Evolutionary conservation across 169 alveolate species (phyloP).

Genomic region (Eimeria zaria): DNA sequence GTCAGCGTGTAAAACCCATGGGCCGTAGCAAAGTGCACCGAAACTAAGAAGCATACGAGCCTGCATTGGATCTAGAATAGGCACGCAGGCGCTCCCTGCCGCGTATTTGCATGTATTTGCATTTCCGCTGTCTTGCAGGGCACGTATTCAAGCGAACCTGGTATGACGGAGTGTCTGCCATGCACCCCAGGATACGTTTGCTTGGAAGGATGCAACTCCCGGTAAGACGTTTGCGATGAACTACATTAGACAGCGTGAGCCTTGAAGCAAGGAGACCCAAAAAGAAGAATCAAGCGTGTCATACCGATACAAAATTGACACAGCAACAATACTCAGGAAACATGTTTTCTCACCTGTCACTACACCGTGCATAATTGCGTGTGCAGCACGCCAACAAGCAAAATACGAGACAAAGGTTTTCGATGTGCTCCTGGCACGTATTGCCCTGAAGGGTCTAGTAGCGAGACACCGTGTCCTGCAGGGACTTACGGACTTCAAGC

Average conservation of each 20-base stretch:
- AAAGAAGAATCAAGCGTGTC: neutral
- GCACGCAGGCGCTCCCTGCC: too few relatives aligned
- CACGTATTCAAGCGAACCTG: constrained; percentile 44
- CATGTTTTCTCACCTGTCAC: neutral
- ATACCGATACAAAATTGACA: neutral
- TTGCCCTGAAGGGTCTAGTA: constrained; percentile 65
- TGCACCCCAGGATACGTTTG: constrained; percentile 78
- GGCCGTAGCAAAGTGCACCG: neutral
- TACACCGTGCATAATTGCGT: neutral
- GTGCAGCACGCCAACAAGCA: constrained; percentile 64
- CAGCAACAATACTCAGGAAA: neutral
- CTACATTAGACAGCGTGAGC: neutral
- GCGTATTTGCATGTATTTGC: neutral
- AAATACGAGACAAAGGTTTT: constrained; percentile 22
- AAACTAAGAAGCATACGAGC: neutral
- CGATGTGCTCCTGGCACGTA: constrained; percentile 66
- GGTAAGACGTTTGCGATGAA: neutral
- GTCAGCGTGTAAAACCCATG: neutral
- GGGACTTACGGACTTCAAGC: constrained; percentile 77
- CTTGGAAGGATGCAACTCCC: constrained; percentile 71
- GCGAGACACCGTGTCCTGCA: constrained; percentile 45
- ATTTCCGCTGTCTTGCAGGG: constrained; percentile 16
- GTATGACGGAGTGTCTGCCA: constrained; percentile 37
- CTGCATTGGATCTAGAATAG: neutral
- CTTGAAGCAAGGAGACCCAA: neutral